Conservation (phyloP, 2,329 filamentous ascomycete genomes). For the Stemphylium lycopersici region DNA sequence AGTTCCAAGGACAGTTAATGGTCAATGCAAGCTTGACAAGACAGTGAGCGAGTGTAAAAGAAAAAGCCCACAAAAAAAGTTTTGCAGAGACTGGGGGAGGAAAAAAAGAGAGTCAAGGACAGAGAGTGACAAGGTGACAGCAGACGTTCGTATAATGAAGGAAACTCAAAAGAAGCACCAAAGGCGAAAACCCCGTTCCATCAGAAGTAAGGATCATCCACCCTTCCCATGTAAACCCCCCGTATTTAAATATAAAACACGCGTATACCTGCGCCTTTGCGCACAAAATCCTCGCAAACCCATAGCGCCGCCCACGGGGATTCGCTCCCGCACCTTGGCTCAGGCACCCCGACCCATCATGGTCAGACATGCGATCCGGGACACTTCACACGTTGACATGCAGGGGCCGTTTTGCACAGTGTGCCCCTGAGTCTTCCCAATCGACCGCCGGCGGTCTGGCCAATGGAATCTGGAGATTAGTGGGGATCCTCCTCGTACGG, state of each 20-base stretch:
- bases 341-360: not conserved
- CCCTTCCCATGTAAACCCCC: not conserved
- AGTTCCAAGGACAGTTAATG: not conserved
- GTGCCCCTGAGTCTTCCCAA: slow-evolving; percentile 30
- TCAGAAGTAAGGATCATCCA: slow-evolving; percentile 14
- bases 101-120: slow-evolving; percentile 1
- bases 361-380: slow-evolving; percentile 19
- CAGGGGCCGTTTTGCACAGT: slow-evolving; percentile 24
- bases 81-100: slow-evolving; percentile 6
- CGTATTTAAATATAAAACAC: slow-evolving; percentile 26
- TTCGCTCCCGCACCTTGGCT: slow-evolving; percentile 17
- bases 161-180: not conserved
- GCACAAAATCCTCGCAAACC: slow-evolving; percentile 25
- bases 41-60: slow-evolving; percentile 1
- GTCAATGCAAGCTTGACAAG: slow-evolving; percentile 4
- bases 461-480: slow-evolving; percentile 23
- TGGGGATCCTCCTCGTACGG: slow-evolving; percentile 19
- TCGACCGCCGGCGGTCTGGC: slow-evolving; percentile 24
- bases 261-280: slow-evolving; percentile 14
- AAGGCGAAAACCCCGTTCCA: not conserved
- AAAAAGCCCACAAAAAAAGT: not conserved
- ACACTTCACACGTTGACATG: slow-evolving; percentile 17
- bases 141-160: slow-evolving; percentile 3
- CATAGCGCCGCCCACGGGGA: slow-evolving; percentile 23
- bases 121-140: slow-evolving; percentile 1